Conservation (phyloP, 78 protist genomes). For the Tieghemostelium lacteum region DNA sequence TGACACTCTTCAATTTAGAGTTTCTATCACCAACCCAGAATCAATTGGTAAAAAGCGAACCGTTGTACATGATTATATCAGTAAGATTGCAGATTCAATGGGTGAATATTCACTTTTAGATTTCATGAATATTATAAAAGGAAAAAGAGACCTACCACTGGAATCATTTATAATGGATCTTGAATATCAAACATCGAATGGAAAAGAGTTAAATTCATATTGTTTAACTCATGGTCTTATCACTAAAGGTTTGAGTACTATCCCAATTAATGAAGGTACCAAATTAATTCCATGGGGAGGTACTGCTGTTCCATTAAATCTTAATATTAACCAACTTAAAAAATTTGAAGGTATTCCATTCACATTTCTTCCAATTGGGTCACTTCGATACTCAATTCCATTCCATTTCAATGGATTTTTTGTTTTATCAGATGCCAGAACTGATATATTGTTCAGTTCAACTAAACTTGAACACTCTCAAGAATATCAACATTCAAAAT, state of each 20-base stretch:
- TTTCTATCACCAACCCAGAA: not conserved
- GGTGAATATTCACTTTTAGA: not conserved
- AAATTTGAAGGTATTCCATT: slow-evolving; percentile 48
- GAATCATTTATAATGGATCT: slow-evolving; percentile 3
- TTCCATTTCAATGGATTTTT: slow-evolving; percentile 39
- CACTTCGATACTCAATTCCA: not conserved
- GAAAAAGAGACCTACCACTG: slow-evolving; percentile 1
- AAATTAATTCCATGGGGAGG: slow-evolving; percentile 62
- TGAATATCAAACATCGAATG: not conserved
- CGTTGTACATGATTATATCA: not conserved
- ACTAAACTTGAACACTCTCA: not conserved
- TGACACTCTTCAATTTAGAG: not conserved
- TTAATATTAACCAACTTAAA: not conserved
- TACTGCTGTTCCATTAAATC: slow-evolving; percentile 4
- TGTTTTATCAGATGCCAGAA: slow-evolving; percentile 28
- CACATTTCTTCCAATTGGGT: slow-evolving; percentile 46
- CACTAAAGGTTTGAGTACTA: not conserved
- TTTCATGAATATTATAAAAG: slow-evolving; percentile 2
- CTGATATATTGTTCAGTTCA: slow-evolving; percentile 1
- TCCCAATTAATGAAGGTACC: not conserved
- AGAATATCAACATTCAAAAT: not conserved
- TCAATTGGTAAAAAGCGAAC: not conserved
- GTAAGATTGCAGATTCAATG: slow-evolving; percentile 18
- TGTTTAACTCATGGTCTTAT: slow-evolving; percentile 2
- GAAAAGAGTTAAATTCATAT: not conserved